Evolutionary conservation across 2,329 filamentous ascomycete genomes (phyloP).

Genomic region (Neoscytalidium dimidiatum): DNA sequence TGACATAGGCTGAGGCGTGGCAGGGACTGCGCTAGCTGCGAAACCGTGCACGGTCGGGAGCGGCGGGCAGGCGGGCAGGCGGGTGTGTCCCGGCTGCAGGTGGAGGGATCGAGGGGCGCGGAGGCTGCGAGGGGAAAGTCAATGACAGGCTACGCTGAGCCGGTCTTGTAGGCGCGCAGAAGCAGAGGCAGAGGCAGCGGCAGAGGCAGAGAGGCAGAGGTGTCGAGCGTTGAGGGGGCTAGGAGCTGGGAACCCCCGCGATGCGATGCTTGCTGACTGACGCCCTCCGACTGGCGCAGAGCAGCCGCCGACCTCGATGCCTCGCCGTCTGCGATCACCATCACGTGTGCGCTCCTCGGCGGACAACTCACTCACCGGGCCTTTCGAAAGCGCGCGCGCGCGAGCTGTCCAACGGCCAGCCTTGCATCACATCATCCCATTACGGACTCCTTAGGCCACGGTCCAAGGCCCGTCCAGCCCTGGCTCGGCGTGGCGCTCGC

Average conservation of each 20-base stretch:
- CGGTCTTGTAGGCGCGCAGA: neutral
- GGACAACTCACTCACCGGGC: slow-evolving; percentile 11
- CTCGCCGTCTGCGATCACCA: no score
- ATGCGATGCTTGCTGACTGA: slow-evolving; percentile 4
- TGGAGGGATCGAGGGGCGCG: neutral
- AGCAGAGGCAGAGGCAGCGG: no score
- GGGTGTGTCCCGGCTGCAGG: neutral
- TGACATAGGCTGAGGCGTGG: slow-evolving; percentile 14
- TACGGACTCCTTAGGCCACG: neutral
- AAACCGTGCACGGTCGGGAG: slow-evolving; percentile 5
- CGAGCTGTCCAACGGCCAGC: neutral
- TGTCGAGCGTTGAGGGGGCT: slow-evolving; percentile 15
- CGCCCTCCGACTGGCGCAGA: neutral
- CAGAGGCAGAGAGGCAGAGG: no score
- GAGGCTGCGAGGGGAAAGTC: neutral
- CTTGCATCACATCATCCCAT: slow-evolving; percentile 1
- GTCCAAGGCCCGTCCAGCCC: neutral
- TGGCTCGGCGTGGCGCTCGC: slow-evolving; percentile 1
- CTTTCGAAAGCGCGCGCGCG: neutral
- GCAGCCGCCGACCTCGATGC: slow-evolving; percentile 8
- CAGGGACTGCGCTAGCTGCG: slow-evolving; percentile 14
- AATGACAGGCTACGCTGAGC: neutral
- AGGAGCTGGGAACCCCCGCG: slow-evolving; percentile 10
- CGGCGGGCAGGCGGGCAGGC: neutral
- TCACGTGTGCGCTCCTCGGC: no score